Base-by-base conservation (phyloP, 331 rosid species). In the Erythrophleum ivorense region DNA sequence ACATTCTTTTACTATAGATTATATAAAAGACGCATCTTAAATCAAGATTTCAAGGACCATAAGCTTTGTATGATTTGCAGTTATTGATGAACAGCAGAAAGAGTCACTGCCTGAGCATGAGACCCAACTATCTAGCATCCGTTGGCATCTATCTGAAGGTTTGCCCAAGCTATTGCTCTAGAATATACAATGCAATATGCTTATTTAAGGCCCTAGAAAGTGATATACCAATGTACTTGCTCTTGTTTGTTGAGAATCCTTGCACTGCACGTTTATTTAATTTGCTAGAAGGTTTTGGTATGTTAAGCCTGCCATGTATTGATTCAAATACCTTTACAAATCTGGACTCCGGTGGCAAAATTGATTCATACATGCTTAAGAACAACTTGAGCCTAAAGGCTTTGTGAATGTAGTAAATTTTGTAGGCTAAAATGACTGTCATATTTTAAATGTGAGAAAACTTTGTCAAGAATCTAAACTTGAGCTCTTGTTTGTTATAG, bases 101-200 rank as follows among this genome's bases (percentile, higher is more conserved):
- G 98, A 94, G 57, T 87, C 95, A 0, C 80, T 92, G 82, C 97
- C 97, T 3, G 92, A 90, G 89, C 97, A 94, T 53, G 97, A 94
- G 78, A 81, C 91, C 41, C 97, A 92, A 52, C 90, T 94, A 78
- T 90, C 98, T 14, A 92, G 94, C 80, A 82, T 94, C 83, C 93
- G 97, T 53, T 89, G 97, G 98, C 97, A 92, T 89, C 88, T 92
- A 55, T 88, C 97, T 55, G 94, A 94, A 91, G 98, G 98, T 94
- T 71, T 71, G 90, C 72, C 11, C 53, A 80, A 18, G 75, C 52
- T 71, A 9, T 83, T 80, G 50, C 21, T 81, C 49, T 66, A 6
- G 46, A 41, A 64, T 60, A n/a, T 19, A 70, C 19, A 50, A 50
- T 40, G 78, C 18, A 31, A 13, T 74, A n/a, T 63, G 59, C 40